These are phyloP conservation scores for Dendryphion nanum DNA, from an alignment of 2,329 filamentous ascomycete genomes.

Conservation along the genomic window DNA sequence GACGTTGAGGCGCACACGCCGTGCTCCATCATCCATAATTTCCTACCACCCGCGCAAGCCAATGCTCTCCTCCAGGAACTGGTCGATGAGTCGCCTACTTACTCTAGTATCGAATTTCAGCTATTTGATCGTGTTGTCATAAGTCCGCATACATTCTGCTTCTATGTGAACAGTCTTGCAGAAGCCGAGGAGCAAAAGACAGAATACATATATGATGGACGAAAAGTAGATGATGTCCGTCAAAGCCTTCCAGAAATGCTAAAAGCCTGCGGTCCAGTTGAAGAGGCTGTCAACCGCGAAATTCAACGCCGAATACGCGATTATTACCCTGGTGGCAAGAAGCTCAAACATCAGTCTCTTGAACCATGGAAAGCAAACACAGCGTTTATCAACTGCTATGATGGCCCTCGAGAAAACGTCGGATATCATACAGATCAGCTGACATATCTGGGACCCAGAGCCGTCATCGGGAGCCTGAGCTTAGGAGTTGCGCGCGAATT, in stretches of 20 bases:
- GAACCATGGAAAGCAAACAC: slow-evolving; percentile 79
- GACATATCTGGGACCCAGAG: slow-evolving; percentile 85
- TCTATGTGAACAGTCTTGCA: slow-evolving; percentile 75
- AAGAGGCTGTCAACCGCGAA: slow-evolving; percentile 73
- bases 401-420: slow-evolving; percentile 75
- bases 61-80: slow-evolving; percentile 74
- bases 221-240: slow-evolving; percentile 71
- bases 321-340: slow-evolving; percentile 67
- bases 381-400: slow-evolving; percentile 92
- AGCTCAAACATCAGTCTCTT: slow-evolving; percentile 75
- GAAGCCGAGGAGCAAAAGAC: slow-evolving; percentile 69
- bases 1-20: slow-evolving; percentile 83
- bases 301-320: slow-evolving; percentile 68
- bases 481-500: slow-evolving; percentile 93
- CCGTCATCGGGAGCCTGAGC: slow-evolving; percentile 86
- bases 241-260: slow-evolving; percentile 72
- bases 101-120: slow-evolving; percentile 72
- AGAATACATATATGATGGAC: slow-evolving; percentile 85
- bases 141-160: slow-evolving; percentile 78
- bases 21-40: slow-evolving; percentile 90
- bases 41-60: slow-evolving; percentile 70
- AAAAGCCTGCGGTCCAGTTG: slow-evolving; percentile 67
- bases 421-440: slow-evolving; percentile 92
- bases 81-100: slow-evolving; percentile 69
- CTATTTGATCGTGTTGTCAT: slow-evolving; percentile 85